Conservation (phyloP, 495 filamentous ascomycete genomes). For the Penicillium verhagenii region DNA sequence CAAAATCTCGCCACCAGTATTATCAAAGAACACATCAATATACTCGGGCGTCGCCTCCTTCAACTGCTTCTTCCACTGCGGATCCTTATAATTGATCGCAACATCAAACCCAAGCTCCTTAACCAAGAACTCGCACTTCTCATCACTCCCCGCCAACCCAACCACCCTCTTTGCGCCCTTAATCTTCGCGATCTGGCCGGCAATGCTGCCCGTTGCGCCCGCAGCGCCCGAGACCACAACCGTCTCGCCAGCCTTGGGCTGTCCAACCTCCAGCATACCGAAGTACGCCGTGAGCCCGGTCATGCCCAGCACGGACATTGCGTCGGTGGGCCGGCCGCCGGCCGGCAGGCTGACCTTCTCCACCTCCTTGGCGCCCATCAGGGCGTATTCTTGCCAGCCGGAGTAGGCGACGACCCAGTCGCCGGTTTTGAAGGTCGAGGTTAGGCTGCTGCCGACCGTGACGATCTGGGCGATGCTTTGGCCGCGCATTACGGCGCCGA, state of each 20-base stretch:
- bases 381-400: constrained; percentile 64
- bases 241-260: constrained; percentile 57
- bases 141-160: constrained; percentile 49
- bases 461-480: constrained; percentile 54
- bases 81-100: constrained; percentile 57
- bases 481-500: constrained; percentile 68
- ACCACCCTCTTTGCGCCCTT: constrained; percentile 55
- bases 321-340: constrained; percentile 54
- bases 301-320: constrained; percentile 56
- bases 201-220: constrained; percentile 67
- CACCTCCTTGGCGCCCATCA: constrained; percentile 46
- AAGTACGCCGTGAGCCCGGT: constrained; percentile 69
- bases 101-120: constrained; percentile 49
- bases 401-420: constrained; percentile 49
- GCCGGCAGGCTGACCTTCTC: constrained; percentile 45
- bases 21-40: constrained; percentile 60
- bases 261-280: constrained; percentile 58
- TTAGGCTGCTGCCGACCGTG: constrained; percentile 36
- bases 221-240: constrained; percentile 70
- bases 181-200: constrained; percentile 67
- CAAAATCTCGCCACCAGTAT: constrained; percentile 56
- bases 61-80: constrained; percentile 51
- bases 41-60: constrained; percentile 46
- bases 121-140: constrained; percentile 51
- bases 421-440: constrained; percentile 47